phyloP scores from a whole-genome alignment of 495 filamentous ascomycete genomes.

The Trichoderma gamsii region DNA sequence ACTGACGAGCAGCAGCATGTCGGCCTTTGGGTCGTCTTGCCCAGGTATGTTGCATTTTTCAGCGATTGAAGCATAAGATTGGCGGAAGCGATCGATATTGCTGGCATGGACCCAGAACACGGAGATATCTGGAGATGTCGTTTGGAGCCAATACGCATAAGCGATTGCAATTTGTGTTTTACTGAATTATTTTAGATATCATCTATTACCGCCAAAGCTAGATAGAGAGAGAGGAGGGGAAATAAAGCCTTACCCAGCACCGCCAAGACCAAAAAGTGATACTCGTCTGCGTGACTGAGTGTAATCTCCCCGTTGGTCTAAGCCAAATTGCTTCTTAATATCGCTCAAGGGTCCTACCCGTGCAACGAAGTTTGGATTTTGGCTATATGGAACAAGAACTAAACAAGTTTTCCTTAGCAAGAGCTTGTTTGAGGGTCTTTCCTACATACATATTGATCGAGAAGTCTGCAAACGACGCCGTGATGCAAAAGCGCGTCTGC shows the following conservation, averaged over 20 bases:
- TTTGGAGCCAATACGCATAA: conserved; percentile 36
- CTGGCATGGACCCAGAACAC: conserved; percentile 45
- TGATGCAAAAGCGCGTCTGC: not conserved
- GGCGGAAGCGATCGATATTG: conserved; percentile 33
- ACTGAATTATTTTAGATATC: conserved; percentile 22
- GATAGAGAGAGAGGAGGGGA: not conserved
- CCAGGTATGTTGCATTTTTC: conserved; percentile 26
- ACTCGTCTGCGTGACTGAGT: conserved; percentile 20
- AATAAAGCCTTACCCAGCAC: conserved; percentile 37
- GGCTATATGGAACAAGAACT: conserved; percentile 24
- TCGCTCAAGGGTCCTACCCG: conserved; percentile 30
- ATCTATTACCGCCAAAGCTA: not conserved
- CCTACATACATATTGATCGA: not conserved
- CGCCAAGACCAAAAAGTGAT: conserved; percentile 41
- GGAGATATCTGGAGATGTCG: conserved; percentile 27
- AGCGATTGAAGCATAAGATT: conserved; percentile 40
- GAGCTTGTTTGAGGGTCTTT: too few species aligned
- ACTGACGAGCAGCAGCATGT: conserved; percentile 32
- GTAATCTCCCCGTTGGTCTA: not conserved
- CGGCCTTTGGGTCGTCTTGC: conserved; percentile 27
- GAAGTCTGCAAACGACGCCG: not conserved
- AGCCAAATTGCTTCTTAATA: conserved; percentile 26
- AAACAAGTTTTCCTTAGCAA: not conserved
- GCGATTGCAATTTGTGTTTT: conserved; percentile 52
- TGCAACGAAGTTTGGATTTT: conserved; percentile 38